A percentile compares a stretch with the other conserved stretches of the same genome.
These are phyloP conservation scores for Scalesia atractyloides DNA, from an alignment of 129 eudicot genomes.

Conservation along the genomic window DNA sequence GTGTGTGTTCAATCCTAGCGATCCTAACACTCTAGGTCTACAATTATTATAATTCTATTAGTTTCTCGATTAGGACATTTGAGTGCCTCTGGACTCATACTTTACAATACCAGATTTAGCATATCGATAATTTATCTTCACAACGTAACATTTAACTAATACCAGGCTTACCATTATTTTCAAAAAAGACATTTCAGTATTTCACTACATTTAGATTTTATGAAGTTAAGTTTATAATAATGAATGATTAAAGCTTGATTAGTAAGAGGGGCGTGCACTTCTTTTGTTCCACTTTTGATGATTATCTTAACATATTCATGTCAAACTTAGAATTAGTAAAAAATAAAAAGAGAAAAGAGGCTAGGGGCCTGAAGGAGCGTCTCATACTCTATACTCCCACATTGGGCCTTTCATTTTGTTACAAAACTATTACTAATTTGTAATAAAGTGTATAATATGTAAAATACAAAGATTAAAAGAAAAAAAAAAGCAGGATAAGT, in stretches of 20 bases:
- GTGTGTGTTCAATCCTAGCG: too few species aligned
- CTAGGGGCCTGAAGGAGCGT: slow-evolving; percentile 40
- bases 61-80: too few species aligned
- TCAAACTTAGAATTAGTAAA: slow-evolving; percentile 36
- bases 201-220: background rate
- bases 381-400: slow-evolving; percentile 32
- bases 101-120: too few species aligned
- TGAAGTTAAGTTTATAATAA: background rate
- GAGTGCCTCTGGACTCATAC: too few species aligned
- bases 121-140: too few species aligned
- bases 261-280: slow-evolving; percentile 30
- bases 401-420: slow-evolving; percentile 26
- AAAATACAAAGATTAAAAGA: too few species aligned
- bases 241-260: background rate
- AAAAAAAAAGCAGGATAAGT: too few species aligned
- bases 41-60: too few species aligned
- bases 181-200: background rate
- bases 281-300: slow-evolving; percentile 22
- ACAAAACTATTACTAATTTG: background rate
- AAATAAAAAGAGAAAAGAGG: slow-evolving; percentile 18
- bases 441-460: too few species aligned
- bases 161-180: too few species aligned
- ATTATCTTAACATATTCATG: slow-evolving; percentile 31
- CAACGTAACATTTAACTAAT: too few species aligned
- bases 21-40: too few species aligned